These are phyloP conservation scores for Crepidotus sp. DNA, from an alignment of 1,284 basidiomycete species.

Conservation along the genomic window DNA sequence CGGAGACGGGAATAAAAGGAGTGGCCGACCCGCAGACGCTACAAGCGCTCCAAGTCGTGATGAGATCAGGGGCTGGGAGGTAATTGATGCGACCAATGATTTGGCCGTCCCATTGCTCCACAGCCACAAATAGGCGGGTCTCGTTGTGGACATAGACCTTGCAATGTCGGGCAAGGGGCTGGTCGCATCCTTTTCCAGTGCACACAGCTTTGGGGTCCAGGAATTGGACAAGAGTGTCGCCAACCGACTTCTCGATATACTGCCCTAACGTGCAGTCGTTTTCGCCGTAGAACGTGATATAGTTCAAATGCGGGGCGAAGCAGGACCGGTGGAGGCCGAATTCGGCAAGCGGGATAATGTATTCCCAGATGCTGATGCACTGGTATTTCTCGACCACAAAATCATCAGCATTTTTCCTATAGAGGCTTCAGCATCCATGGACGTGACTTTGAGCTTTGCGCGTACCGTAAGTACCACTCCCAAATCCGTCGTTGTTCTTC, in stretches of 20 bases:
- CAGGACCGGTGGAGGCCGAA: conserved; percentile 59
- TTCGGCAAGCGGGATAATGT: conserved; percentile 61
- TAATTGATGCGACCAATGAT: conserved; percentile 49
- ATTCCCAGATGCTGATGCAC: conserved; percentile 71
- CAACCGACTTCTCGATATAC: conserved; percentile 77
- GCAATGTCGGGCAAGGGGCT: conserved; percentile 78
- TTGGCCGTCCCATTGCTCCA: conserved; percentile 80
- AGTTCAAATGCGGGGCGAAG: conserved; percentile 59
- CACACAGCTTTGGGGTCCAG: conserved; percentile 72
- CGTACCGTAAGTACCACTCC: conserved; percentile 75
- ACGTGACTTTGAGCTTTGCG: not conserved
- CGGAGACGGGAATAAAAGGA: conserved; percentile 83
- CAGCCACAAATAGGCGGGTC: conserved; percentile 74
- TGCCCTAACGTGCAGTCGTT: conserved; percentile 90
- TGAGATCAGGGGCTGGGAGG: conserved; percentile 55
- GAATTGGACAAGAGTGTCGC: conserved; percentile 61
- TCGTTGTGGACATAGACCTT: conserved; percentile 87
- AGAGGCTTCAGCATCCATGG: not conserved
- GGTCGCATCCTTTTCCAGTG: conserved; percentile 74
- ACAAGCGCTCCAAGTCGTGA: conserved; percentile 92
- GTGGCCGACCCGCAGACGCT: conserved; percentile 75
- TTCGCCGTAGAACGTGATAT: conserved; percentile 86
- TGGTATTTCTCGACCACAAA: conserved; percentile 93
- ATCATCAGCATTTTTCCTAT: conserved; percentile 62
- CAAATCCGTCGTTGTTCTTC: conserved; percentile 81